Base-by-base conservation (phyloP, 2,329 filamentous ascomycete species). In the Aspergillus arachidicola region DNA sequence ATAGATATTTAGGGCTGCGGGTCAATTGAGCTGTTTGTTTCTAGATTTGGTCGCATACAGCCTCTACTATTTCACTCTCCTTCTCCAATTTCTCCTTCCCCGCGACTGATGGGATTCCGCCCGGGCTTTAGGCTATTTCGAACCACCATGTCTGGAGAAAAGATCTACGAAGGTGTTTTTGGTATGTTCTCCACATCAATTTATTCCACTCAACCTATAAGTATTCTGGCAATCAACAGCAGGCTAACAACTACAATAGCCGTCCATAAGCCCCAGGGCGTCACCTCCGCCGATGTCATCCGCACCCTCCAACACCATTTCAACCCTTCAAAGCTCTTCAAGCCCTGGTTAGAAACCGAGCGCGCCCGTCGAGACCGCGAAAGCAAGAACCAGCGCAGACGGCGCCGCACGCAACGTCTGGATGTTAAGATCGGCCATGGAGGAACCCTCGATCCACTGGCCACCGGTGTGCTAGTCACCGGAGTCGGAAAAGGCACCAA, bases 341-440 rank as follows among this genome's bases (percentile, higher is more conserved):
- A 86, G 62, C 91, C 93, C 38, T 89, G 91, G 84, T 83, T 98
- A 63, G 82, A 88, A 34, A 80, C 85, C 58, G 89, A 94, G 69
- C 82, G 82, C 60, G 79, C 79, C 1, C 83, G 81, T 55, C 86
- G 87, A 62, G 77, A 82, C 19, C 79, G 82, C 68, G 89, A 92
- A 75, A 81, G 80, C 63, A 82, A 85, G 62, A 81, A 82, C 62
- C 87, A 90, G 74, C 84, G 85, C 69, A 83, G 85, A 69, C 86
- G 89, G 64, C 85, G 88, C 64, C 83, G 84, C 66, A 86, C 87
- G 76, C 85, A 85, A 69, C 82, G 85, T 1, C 76, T 89, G 6
- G 87, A 92, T 66, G 90, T 98, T 70, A 99, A 98, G 83, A 91
- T 98, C 73, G 95, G 95, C 38, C 95, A 99, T 80, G 95, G 95